Evolutionary conservation across 257 asterid species (phyloP).

Genomic region (Ocimum tenuiflorum): DNA sequence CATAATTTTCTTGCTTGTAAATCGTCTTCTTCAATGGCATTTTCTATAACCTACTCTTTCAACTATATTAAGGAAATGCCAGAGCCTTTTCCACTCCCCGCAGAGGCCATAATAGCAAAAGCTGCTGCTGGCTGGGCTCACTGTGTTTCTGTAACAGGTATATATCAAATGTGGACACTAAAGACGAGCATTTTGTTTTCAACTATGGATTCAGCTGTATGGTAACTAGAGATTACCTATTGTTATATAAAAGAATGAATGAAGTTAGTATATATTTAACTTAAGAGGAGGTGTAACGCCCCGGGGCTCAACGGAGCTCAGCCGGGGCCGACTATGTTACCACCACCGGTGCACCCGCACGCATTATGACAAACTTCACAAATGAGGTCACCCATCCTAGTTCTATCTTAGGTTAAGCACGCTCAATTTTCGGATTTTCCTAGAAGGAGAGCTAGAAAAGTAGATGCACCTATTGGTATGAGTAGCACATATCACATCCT

Average conservation of each 20-base stretch:
- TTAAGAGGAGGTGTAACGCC: no score
- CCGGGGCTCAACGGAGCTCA: no score
- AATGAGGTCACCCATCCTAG: no score
- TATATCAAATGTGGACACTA: background rate
- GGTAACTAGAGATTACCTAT: background rate
- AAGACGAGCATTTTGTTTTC: background rate
- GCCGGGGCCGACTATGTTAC: no score
- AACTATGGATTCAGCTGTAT: background rate
- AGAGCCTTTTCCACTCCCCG: slow-evolving; percentile 95
- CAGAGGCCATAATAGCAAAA: slow-evolving; percentile 44
- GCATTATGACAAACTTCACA: no score
- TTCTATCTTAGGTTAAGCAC: no score
- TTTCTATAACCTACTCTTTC: slow-evolving; percentile 31
- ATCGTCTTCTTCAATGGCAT: slow-evolving; percentile 12
- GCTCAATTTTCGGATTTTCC: no score
- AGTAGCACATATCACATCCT: no score
- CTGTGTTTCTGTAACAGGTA: slow-evolving; percentile 83
- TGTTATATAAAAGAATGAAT: background rate
- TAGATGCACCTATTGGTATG: no score
- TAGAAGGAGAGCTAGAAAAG: no score
- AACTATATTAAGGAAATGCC: slow-evolving; percentile 71
- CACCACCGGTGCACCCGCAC: no score
- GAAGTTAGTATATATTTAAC: background rate
- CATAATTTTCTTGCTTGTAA: background rate
- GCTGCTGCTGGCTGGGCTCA: slow-evolving; percentile 99